A percentile compares a stretch with the other conserved stretches of the same genome.
These are phyloP conservation scores for Fusarium pseudocircinatum DNA, from an alignment of 2,329 filamentous ascomycete species.

Conservation along the genomic window DNA sequence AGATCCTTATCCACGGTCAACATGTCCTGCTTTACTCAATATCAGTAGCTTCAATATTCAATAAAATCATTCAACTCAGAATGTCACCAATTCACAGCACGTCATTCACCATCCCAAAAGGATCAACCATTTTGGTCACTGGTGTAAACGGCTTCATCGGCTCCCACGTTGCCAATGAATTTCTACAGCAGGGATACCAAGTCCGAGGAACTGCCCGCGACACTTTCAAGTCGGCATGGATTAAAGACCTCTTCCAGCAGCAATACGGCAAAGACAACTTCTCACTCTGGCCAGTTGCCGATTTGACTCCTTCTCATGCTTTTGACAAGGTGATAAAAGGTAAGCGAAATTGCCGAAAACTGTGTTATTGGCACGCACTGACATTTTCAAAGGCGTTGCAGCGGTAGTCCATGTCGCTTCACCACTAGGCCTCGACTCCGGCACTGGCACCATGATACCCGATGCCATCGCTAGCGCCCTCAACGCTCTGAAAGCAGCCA, in stretches of 20 bases:
- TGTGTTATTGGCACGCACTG: fast-evolving
- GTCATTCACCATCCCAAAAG: not conserved
- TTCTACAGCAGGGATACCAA: not conserved
- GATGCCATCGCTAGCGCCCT: not conserved
- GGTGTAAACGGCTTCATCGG: not conserved
- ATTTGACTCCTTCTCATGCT: not conserved
- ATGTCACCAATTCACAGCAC: not conserved
- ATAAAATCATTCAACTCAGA: not conserved
- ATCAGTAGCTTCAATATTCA: fast-evolving
- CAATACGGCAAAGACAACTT: not conserved
- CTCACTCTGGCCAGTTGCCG: not conserved
- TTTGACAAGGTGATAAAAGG: not conserved
- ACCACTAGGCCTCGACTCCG: not conserved
- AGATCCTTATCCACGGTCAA: fast-evolving
- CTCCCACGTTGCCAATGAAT: not conserved
- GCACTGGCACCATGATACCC: not conserved
- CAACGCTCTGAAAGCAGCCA: not conserved
- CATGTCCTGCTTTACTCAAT: fast-evolving
- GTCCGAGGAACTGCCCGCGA: not conserved
- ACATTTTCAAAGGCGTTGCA: not conserved
- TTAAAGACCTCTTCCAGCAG: not conserved
- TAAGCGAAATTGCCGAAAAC: not conserved
- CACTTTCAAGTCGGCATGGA: not conserved
- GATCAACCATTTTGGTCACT: not conserved
- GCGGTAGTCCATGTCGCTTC: not conserved